A percentile compares a stretch with the other conserved stretches of the same genome.
Evolutionary conservation across 331 rosid genomes (phyloP).

Genomic region (Spiraea crenata): DNA sequence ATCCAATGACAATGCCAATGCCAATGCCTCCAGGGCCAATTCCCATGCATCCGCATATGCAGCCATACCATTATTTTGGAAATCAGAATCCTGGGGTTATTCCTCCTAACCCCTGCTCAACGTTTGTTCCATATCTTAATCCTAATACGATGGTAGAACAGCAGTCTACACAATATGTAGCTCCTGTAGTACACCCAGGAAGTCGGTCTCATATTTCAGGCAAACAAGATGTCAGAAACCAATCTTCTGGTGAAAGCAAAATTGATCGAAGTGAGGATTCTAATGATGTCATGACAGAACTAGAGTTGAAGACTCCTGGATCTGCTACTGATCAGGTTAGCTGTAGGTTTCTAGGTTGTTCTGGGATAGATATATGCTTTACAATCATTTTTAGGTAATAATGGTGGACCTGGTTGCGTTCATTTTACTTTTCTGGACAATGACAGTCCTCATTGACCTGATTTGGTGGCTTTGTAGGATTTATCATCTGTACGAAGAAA

Average conservation of each 20-base stretch:
- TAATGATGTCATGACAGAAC: constrained; percentile 65
- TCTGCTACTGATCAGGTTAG: constrained; percentile 72
- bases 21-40: constrained; percentile 39
- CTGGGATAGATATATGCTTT: neutral
- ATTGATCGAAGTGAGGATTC: constrained; percentile 49
- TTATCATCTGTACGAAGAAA: constrained; percentile 49
- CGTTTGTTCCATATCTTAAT: constrained; percentile 63
- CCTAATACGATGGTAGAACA: constrained; percentile 64
- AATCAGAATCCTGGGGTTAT: constrained; percentile 34
- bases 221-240: constrained; percentile 52
- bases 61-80: constrained; percentile 38
- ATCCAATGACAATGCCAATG: constrained; percentile 45
- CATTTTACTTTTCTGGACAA: neutral
- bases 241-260: constrained; percentile 58
- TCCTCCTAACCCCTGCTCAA: constrained; percentile 51
- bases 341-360: constrained; percentile 12
- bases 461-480: constrained; percentile 44
- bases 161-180: constrained; percentile 49
- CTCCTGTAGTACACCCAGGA: constrained; percentile 52
- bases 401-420: neutral
- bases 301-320: constrained; percentile 89
- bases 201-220: constrained; percentile 43
- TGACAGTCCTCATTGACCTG: neutral
- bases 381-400: neutral
- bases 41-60: constrained; percentile 47